Evolutionary conservation across 2,329 filamentous ascomycete genomes (phyloP).

Genomic region (Xylariaceae sp.): DNA sequence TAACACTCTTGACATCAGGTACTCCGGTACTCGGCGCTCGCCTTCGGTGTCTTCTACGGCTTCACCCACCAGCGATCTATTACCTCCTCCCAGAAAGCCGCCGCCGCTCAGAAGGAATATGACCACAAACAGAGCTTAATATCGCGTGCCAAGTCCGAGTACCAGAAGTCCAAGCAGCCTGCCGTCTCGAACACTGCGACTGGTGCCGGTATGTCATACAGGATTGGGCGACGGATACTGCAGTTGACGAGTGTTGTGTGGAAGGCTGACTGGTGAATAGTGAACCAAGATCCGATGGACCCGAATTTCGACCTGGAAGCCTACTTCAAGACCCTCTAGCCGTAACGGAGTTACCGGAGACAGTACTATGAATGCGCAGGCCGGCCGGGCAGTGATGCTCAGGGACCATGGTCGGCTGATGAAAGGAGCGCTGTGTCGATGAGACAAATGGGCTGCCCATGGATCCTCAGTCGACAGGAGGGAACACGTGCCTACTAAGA

Average conservation of each 20-base stretch:
- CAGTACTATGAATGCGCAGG: too few species aligned
- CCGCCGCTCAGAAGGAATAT: slow-evolving; percentile 73
- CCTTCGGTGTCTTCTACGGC: slow-evolving; percentile 88
- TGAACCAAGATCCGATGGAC: slow-evolving; percentile 69
- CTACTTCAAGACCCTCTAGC: slow-evolving; percentile 64
- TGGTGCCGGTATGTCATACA: too few species aligned
- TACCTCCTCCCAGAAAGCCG: slow-evolving; percentile 60
- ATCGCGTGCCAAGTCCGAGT: slow-evolving; percentile 86
- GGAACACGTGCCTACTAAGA: background rate
- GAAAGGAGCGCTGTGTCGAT: too few species aligned
- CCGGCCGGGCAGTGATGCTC: too few species aligned
- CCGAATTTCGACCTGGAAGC: slow-evolving; percentile 92
- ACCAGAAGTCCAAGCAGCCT: slow-evolving; percentile 64
- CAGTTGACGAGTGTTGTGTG: too few species aligned
- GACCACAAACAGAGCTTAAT: slow-evolving; percentile 88
- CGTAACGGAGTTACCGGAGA: too few species aligned
- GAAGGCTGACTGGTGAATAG: too few species aligned
- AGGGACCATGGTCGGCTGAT: too few species aligned
- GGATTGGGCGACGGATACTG: too few species aligned
- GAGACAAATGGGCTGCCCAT: too few species aligned
- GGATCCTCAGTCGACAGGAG: too few species aligned
- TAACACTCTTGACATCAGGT: slow-evolving; percentile 52
- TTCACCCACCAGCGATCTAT: slow-evolving; percentile 87
- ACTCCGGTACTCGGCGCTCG: slow-evolving; percentile 92
- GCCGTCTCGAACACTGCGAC: slow-evolving; percentile 21